A percentile compares a stretch with the other conserved stretches of the same genome.
phyloP scores from a whole-genome alignment of 2,329 filamentous ascomycete genomes.

The Penicillium sp. region DNA sequence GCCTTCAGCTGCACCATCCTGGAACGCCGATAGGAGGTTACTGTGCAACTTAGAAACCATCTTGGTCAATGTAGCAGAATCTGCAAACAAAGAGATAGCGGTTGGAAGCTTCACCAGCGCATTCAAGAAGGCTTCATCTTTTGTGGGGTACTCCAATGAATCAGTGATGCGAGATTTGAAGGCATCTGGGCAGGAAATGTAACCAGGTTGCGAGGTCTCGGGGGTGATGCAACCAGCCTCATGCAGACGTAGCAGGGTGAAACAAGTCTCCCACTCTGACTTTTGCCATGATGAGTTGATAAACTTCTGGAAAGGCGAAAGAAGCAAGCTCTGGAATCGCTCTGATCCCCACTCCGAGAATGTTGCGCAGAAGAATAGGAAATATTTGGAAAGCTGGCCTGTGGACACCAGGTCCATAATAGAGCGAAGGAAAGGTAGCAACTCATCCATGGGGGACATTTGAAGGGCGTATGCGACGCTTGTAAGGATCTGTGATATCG shows the following conservation, averaged over 20 bases:
- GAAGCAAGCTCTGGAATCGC: constrained; percentile 75
- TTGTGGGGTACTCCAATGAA: constrained; percentile 60
- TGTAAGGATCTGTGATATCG: constrained; percentile 43
- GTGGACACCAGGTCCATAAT: constrained; percentile 66
- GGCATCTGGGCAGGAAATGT: constrained; percentile 41
- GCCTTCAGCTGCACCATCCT: constrained; percentile 61
- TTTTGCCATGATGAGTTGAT: constrained; percentile 69
- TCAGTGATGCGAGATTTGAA: constrained; percentile 73
- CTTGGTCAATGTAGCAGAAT: constrained; percentile 65
- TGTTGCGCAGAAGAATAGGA: constrained; percentile 81
- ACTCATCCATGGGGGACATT: constrained; percentile 72
- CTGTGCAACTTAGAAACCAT: constrained; percentile 65
- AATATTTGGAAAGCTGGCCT: constrained; percentile 67
- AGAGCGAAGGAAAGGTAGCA: constrained; percentile 68
- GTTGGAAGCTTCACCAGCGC: constrained; percentile 65
- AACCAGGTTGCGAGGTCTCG: constrained; percentile 42
- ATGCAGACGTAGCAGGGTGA: constrained; percentile 64
- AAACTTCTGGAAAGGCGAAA: constrained; percentile 82
- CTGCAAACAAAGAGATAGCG: constrained; percentile 55
- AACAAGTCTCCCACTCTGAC: constrained; percentile 68
- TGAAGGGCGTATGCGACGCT: constrained; percentile 67
- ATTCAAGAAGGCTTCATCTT: constrained; percentile 66
- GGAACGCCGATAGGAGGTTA: constrained; percentile 65
- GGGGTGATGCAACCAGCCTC: constrained; percentile 53
- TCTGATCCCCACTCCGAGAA: constrained; percentile 71